phyloP scores from a whole-genome alignment of 139 green algal genomes.

The Pseudopediastrum boryanum region DNA sequence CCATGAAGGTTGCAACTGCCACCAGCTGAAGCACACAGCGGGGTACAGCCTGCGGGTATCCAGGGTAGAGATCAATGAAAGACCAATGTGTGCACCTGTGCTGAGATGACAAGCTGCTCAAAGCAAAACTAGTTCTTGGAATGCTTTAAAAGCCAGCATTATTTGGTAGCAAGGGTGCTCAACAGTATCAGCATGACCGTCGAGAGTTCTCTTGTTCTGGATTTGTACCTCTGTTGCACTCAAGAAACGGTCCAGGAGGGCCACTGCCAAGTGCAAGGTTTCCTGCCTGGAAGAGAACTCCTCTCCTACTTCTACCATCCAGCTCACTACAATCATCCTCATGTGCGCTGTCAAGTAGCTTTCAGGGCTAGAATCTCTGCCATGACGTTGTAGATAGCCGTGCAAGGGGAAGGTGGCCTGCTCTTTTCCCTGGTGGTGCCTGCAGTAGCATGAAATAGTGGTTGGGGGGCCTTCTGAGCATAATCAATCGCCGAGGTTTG shows the following conservation, averaged over 20 bases:
- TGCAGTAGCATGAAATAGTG: background rate
- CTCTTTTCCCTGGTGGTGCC: constrained; percentile 6
- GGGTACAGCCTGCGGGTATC: constrained; percentile 40
- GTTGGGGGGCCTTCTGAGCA: too few relatives aligned
- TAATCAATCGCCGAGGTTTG: too few relatives aligned
- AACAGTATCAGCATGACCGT: too few relatives aligned
- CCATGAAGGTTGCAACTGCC: constrained; percentile 53
- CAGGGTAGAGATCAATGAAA: background rate
- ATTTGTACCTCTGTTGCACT: too few relatives aligned
- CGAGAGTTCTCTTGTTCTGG: too few relatives aligned
- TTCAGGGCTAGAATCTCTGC: background rate
- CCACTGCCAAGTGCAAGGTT: constrained; percentile 52
- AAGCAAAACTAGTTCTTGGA: too few relatives aligned
- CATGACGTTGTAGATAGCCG: background rate
- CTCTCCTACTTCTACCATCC: constrained; percentile 57
- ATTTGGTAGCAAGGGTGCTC: too few relatives aligned
- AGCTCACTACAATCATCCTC: constrained; percentile 49
- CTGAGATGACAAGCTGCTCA: too few relatives aligned
- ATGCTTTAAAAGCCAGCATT: too few relatives aligned
- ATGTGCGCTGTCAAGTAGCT: constrained; percentile 37
- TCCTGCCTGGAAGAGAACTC: constrained; percentile 65
- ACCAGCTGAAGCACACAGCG: constrained; percentile 60
- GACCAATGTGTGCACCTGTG: background rate
- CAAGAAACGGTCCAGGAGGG: constrained; percentile 65
- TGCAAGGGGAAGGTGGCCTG: background rate